A percentile compares a stretch with the other conserved stretches of the same genome.
Evolutionary conservation across 2,329 filamentous ascomycete genomes (phyloP).

Genomic region (Apiospora phragmitis): DNA sequence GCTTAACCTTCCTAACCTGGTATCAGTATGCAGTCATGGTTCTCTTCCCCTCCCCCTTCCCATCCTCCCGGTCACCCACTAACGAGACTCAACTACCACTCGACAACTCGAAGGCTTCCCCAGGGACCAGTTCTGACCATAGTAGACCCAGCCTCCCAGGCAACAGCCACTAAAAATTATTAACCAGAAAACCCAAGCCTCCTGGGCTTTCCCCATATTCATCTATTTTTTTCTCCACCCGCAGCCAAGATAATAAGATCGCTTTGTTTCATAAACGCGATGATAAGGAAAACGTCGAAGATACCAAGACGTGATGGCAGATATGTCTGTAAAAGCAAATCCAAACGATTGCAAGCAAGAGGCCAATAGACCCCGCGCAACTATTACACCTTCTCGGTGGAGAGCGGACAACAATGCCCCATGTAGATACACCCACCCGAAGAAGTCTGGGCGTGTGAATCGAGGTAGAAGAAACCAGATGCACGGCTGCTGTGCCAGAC

Average conservation of each 20-base stretch:
- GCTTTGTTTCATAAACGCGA: conserved; percentile 9
- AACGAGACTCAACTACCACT: not conserved
- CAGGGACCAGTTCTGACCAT: not conserved
- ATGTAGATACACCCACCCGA: not conserved
- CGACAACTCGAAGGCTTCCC: not conserved
- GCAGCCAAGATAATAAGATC: conserved; percentile 10
- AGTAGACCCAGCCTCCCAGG: conserved; percentile 11
- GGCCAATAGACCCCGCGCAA: not conserved
- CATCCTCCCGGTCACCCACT: not conserved
- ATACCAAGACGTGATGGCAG: not conserved
- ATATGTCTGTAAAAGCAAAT: conserved; percentile 9
- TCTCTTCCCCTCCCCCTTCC: conserved; percentile 14
- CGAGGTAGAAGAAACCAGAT: not conserved
- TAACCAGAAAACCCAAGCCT: conserved; percentile 16
- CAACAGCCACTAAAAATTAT: conserved; percentile 18
- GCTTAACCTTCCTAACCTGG: conserved; percentile 23
- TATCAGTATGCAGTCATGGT: conserved; percentile 31
- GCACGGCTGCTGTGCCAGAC: conserved; percentile 9
- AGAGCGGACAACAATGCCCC: not conserved
- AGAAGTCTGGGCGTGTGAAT: not conserved
- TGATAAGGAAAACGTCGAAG: conserved; percentile 1
- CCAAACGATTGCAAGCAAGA: conserved; percentile 8
- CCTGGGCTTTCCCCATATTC: conserved; percentile 11
- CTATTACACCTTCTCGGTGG: conserved; percentile 2
- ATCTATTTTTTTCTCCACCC: conserved; percentile 12